Evolutionary conservation across 1,139 yeast species (phyloP).

Genomic region (Ashbya aceris): DNA sequence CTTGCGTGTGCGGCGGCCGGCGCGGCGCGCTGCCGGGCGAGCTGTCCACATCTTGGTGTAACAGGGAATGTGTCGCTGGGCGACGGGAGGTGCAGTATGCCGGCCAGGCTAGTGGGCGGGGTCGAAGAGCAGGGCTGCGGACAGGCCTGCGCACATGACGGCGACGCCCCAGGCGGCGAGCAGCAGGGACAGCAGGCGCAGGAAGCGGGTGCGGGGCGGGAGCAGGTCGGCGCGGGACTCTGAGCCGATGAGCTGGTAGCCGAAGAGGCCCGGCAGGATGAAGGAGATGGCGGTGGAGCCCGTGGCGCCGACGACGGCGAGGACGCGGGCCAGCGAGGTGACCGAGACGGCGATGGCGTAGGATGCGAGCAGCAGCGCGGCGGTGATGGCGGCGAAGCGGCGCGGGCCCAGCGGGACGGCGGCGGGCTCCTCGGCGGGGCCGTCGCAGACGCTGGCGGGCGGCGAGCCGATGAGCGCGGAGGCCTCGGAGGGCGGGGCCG

Average conservation of each 20-base stretch:
- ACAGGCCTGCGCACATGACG: slow-evolving; percentile 71
- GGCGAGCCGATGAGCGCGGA: slow-evolving; percentile 2
- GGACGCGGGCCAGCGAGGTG: slow-evolving; percentile 69
- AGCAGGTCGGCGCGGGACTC: slow-evolving; percentile 32
- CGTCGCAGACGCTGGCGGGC: not conserved
- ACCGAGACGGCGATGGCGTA: slow-evolving; percentile 72
- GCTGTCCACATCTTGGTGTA: too few relatives aligned
- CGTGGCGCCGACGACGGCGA: slow-evolving; percentile 90
- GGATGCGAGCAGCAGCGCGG: slow-evolving; percentile 50
- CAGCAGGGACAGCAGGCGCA: slow-evolving; percentile 51
- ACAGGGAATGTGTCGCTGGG: too few relatives aligned
- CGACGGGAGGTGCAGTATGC: too few relatives aligned
- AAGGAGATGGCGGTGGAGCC: slow-evolving; percentile 92
- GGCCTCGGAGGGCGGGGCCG: slow-evolving; percentile 3
- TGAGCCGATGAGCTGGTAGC: slow-evolving; percentile 54
- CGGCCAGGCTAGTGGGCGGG: slow-evolving; percentile 31
- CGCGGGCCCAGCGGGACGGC: slow-evolving; percentile 30
- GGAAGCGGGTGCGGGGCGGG: slow-evolving; percentile 34
- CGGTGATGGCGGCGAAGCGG: slow-evolving; percentile 56
- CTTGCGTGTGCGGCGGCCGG: too few relatives aligned
- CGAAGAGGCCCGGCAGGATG: slow-evolving; percentile 86
- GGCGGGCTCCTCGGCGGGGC: slow-evolving; percentile 11
- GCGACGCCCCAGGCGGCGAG: slow-evolving; percentile 66
- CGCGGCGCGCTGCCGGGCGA: too few relatives aligned
- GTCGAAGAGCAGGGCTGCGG: slow-evolving; percentile 61